Evolutionary conservation across 1,139 yeast species (phyloP).

Genomic region (Nakaseomyces kungkrabaensis): DNA sequence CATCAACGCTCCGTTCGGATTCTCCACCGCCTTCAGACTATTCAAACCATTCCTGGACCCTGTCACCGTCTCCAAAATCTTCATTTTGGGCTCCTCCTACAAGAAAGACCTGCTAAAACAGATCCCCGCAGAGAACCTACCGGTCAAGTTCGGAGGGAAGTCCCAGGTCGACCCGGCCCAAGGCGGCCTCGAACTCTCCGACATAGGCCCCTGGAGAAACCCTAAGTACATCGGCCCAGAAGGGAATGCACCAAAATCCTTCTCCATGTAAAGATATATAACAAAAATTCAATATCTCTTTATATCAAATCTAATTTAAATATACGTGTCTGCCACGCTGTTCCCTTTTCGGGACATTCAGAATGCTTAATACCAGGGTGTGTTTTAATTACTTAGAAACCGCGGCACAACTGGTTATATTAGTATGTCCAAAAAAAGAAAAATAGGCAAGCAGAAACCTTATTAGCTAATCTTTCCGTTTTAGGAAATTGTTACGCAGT

Average conservation of each 20-base stretch:
- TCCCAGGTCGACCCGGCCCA: slow-evolving; percentile 51
- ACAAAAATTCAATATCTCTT: neutral
- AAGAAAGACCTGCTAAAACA: slow-evolving; percentile 75
- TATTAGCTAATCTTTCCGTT: no score
- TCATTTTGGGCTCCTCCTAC: slow-evolving; percentile 70
- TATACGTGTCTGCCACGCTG: no score
- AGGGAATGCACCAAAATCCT: slow-evolving; percentile 65
- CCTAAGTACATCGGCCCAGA: slow-evolving; percentile 69
- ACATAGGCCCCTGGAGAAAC: slow-evolving; percentile 95
- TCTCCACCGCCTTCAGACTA: slow-evolving; percentile 78
- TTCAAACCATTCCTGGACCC: slow-evolving; percentile 92
- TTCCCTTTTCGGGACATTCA: no score
- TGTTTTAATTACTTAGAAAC: no score
- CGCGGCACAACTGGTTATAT: no score
- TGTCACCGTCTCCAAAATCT: slow-evolving; percentile 87
- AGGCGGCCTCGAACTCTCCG: slow-evolving; percentile 75
- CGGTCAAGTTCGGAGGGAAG: slow-evolving; percentile 76
- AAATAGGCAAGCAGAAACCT: no score
- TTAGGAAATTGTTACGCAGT: no score
- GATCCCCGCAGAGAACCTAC: slow-evolving; percentile 84
- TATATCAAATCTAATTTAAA: no score
- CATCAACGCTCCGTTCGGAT: slow-evolving; percentile 93
- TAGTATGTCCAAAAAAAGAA: no score
- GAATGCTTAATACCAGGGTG: no score
- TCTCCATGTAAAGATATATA: slow-evolving; percentile 12